Evolutionary conservation across 1,139 yeast genomes (phyloP), one percentile per base, ranked within the genome.

Genomic region (Maudiozyma humilis): DNA sequence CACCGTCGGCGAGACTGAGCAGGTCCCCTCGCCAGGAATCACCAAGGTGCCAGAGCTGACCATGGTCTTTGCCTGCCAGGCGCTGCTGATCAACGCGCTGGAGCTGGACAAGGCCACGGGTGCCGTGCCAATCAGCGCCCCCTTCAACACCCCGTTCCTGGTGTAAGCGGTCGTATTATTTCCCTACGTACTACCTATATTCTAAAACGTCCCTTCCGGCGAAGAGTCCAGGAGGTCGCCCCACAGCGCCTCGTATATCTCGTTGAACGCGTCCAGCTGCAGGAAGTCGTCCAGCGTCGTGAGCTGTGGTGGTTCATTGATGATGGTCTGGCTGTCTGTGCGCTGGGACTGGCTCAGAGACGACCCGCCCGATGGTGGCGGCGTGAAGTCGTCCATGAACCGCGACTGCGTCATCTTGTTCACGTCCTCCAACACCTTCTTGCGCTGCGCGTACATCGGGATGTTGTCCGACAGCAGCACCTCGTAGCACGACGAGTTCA

Each of bases 61-160:
- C 3, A 46, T 46, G 41, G 33, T 47, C 13, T 38, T 48, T 20
- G 48, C 47, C 7, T 48, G 49, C 23, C 49, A 49, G 27, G 44
- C 47, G 8, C 18, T 49, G 36, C 33, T 49, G 2, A 43, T 49
- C 17, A 47, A 49, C 29, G 15, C 15, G 15, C 4, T 38, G 12
- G 41, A 38, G 18, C 13, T 38, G 13, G 23, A 25, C 12, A 36
- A 36, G 19, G 29, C 23, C 25, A 23, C n/a, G 12, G 20, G 20
- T 10, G 18, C 13, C 16, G 17, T 29, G 20, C n/a, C 31, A 25
- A 36, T 23, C 4, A 36, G 17, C 17, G 39, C 14, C 12, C 39
- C 39, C 17, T 36, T 27, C 29, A 36, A 36, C 18, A n/a, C 18
- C 5, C 39, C 39, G 29, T 25, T 25, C 13, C 14, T 36, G 32